phyloP scores from a whole-genome alignment of 2,329 filamentous ascomycete genomes.

The Davidsoniella neocaledoniae region DNA sequence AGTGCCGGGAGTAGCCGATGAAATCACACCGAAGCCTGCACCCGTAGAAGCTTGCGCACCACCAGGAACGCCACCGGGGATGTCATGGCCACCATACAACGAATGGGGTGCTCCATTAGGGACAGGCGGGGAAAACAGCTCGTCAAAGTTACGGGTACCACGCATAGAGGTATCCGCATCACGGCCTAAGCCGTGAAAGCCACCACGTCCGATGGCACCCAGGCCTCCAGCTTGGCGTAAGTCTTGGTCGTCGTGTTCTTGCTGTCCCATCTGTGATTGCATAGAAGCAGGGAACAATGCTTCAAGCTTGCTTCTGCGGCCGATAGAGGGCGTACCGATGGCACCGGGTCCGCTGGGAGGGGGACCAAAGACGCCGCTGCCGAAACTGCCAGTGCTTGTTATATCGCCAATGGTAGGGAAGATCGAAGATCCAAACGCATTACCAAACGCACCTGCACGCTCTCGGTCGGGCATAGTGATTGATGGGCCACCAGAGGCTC shows the following conservation, averaged over 20 bases:
- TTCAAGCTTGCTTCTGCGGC: conserved; percentile 65
- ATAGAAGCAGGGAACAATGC: conserved; percentile 76
- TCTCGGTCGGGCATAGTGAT: conserved; percentile 53
- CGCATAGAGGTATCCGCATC: conserved; percentile 45
- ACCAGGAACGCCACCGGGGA: conserved; percentile 15
- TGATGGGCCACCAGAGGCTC: conserved; percentile 37
- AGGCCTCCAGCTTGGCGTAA: conserved; percentile 44
- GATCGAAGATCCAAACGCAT: conserved; percentile 60
- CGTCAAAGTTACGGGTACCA: conserved; percentile 36
- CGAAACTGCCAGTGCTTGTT: conserved; percentile 47
- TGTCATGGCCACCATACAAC: conserved; percentile 15
- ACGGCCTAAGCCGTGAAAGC: conserved; percentile 35
- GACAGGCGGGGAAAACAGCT: conserved; percentile 27
- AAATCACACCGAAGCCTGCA: conserved; percentile 1
- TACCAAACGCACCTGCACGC: conserved; percentile 31
- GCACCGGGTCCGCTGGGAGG: conserved; percentile 29
- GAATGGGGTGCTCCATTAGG: conserved; percentile 18
- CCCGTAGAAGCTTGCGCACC: not conserved
- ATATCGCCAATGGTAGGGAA: conserved; percentile 65
- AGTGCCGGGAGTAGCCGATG: conserved; percentile 15
- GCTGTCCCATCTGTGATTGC: conserved; percentile 75
- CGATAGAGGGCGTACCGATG: conserved; percentile 46
- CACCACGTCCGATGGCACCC: conserved; percentile 48
- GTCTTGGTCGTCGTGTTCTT: conserved; percentile 52
- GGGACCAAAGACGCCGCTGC: conserved; percentile 56